Evolutionary conservation across 2,329 filamentous ascomycete genomes (phyloP), one percentile per base, ranked within the genome.

Genomic region (Blumeriella jaapii): DNA sequence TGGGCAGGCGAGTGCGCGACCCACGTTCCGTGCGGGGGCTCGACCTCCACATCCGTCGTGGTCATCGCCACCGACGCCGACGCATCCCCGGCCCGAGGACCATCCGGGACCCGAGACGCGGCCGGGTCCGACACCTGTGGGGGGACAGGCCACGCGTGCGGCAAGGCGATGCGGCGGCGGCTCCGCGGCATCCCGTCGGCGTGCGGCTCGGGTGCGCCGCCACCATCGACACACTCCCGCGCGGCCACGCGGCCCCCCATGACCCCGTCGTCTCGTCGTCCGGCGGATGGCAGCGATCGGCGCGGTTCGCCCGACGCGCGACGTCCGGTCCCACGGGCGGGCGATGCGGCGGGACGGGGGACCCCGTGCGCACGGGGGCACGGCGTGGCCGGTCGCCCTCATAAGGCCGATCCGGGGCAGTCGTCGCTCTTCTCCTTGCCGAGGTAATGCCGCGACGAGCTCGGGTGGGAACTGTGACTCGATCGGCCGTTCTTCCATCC

Each of bases 331-430:
- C n/a, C n/a, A n/a, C n/a, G n/a, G n/a, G n/a, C n/a, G n/a, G n/a
- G n/a, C n/a, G n/a, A n/a, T n/a, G n/a, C n/a, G n/a, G n/a, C n/a
- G n/a, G n/a, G 24, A 55, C 49, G 27, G 52, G 48, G 25, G 51
- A 55, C 38, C 52, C 52, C 44, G 52, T 51, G 42, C 54, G 51
- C 50, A 50, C 47, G 50, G 54, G 61, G 60, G 60, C 59, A 58
- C 61, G 65, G 60, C 64, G 65, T 64, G 67, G 62, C 70, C 69
- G 72, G 66, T 60, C 55, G 66, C 59, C 64, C 62, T 72, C 69
- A 77, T 68, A 68, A 69, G 29, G 58, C 56, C 47, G 57, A 57
- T 30, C 55, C 57, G 41, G 52, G 54, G 37, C 48, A 49, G 39
- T 52, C 52, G 28, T 54, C 53, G 36, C 49, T 55, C 6, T 49